These are phyloP conservation scores for Diospyros kaki DNA, from an alignment of 148 eudicot genomes.

Conservation along the genomic window DNA sequence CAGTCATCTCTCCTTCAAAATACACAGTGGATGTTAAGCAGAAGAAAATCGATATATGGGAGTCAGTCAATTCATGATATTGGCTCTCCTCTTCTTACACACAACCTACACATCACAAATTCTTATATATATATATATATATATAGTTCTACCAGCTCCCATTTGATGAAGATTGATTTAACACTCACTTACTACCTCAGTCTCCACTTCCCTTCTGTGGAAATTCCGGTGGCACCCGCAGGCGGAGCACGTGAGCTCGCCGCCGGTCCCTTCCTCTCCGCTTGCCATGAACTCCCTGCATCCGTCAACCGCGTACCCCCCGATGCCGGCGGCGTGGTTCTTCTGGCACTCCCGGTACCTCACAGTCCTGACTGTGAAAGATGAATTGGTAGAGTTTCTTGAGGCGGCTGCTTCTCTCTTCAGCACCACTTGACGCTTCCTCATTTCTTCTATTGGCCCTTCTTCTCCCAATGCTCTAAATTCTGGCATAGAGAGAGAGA, in stretches of 20 bases:
- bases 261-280: slow-evolving; percentile 32
- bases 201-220: slow-evolving; percentile 33
- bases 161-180: neutral
- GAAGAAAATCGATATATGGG: neutral
- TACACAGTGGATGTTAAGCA: no score
- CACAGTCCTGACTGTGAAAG: slow-evolving; percentile 21
- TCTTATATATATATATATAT: no score
- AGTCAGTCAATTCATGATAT: neutral
- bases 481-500: slow-evolving; percentile 2
- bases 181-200: slow-evolving; percentile 25
- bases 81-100: no score
- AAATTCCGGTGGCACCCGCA: slow-evolving; percentile 53
- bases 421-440: slow-evolving; percentile 19
- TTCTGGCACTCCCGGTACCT: slow-evolving; percentile 42
- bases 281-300: slow-evolving; percentile 47
- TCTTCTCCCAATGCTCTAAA: neutral
- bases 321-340: slow-evolving; percentile 43
- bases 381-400: slow-evolving; percentile 15
- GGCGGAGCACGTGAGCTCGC: slow-evolving; percentile 35
- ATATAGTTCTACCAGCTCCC: no score
- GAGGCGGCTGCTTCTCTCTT: slow-evolving; percentile 22
- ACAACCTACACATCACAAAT: no score
- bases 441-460: slow-evolving; percentile 7
- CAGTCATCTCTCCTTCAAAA: no score
- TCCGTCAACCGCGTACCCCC: slow-evolving; percentile 49